Conservation (phyloP, 2,329 filamentous ascomycete species). For the Lachnellula arida region DNA sequence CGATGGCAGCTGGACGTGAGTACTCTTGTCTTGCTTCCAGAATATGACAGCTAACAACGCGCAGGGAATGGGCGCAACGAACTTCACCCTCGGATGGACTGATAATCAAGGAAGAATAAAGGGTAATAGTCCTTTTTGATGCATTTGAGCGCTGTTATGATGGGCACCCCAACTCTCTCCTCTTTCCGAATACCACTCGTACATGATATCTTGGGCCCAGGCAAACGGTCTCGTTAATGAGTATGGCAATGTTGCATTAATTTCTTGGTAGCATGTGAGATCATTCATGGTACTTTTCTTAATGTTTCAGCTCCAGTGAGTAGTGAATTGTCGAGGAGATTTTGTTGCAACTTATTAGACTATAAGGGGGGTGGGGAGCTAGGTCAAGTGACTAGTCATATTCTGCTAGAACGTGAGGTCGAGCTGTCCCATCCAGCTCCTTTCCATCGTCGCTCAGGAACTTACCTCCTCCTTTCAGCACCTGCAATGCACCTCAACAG, state of each 20-base stretch:
- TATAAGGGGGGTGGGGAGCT: too few species aligned
- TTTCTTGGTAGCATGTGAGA: conserved; percentile 16
- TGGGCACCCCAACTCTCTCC: neutral
- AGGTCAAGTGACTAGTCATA: too few species aligned
- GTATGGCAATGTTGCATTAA: conserved; percentile 4
- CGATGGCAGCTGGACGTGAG: conserved; percentile 97
- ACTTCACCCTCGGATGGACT: conserved; percentile 57
- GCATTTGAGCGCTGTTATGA: neutral
- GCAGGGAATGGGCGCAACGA: conserved; percentile 63
- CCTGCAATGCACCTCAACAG: too few species aligned
- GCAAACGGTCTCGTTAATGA: neutral
- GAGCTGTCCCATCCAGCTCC: too few species aligned
- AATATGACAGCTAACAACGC: conserved; percentile 8
- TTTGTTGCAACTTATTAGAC: too few species aligned
- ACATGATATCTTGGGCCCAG: neutral
- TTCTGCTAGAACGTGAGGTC: too few species aligned
- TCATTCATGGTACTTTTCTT: too few species aligned
- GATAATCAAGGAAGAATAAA: conserved; percentile 46
- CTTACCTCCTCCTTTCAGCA: too few species aligned
- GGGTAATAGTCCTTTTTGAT: neutral
- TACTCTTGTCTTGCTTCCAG: conserved; percentile 27
- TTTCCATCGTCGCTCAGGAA: too few species aligned
- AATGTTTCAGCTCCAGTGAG: too few species aligned
- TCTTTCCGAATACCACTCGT: neutral
- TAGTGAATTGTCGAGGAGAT: too few species aligned